Percentiles rank a stretch among this genome's conserved stretches.
Evolutionary conservation across 441 rosid genomes (phyloP).

Genomic region (Biscutella laevigata): DNA sequence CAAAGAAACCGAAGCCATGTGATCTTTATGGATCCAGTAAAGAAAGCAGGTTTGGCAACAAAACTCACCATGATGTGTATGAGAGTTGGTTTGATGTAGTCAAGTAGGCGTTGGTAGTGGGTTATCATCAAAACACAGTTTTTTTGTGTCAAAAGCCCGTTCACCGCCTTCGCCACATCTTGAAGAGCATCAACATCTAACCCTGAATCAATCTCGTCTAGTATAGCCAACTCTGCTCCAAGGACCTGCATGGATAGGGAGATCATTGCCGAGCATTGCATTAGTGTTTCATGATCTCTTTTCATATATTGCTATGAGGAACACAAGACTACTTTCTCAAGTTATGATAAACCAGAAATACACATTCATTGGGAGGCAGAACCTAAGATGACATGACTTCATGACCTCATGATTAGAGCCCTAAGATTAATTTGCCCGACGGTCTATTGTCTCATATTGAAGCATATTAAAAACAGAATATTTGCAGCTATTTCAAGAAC

Average conservation of each 20-base stretch:
- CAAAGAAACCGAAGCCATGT: background rate
- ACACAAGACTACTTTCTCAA: background rate
- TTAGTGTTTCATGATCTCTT: background rate
- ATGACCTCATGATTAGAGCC: background rate
- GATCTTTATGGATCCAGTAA: background rate
- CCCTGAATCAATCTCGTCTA: constrained; percentile 98
- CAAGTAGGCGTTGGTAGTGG: constrained; percentile 76
- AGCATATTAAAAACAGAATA: background rate
- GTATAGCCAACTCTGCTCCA: constrained; percentile 86
- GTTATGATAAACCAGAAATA: background rate
- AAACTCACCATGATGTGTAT: constrained; percentile 86
- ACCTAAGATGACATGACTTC: background rate
- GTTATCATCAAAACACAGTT: constrained; percentile 91
- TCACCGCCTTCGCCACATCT: constrained; percentile 92
- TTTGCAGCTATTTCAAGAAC: background rate
- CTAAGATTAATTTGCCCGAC: background rate
- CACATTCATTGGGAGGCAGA: background rate
- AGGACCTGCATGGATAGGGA: constrained; percentile 47
- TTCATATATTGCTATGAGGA: background rate
- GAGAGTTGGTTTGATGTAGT: constrained; percentile 64
- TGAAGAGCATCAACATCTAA: constrained; percentile 86
- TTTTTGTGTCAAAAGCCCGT: constrained; percentile 62
- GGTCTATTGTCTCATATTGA: background rate
- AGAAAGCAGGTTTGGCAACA: constrained; percentile 2
- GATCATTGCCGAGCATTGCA: background rate